These are phyloP conservation scores for Podospora comata DNA, from an alignment of 495 filamentous ascomycete species.

Conservation along the genomic window DNA sequence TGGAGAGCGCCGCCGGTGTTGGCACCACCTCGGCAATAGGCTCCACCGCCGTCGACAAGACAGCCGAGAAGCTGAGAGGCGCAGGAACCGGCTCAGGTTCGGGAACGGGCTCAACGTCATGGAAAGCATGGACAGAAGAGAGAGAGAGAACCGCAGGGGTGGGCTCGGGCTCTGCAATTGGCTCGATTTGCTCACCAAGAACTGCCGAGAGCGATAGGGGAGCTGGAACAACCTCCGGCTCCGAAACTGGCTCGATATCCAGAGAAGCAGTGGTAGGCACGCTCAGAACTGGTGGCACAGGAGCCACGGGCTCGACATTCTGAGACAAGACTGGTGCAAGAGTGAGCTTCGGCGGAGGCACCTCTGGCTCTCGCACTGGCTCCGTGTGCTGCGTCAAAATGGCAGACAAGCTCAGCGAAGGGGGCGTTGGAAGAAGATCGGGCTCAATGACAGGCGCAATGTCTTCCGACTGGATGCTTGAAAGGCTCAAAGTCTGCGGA, in stretches of 20 bases:
- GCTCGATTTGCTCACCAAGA: conserved; percentile 23
- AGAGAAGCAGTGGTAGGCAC: conserved; percentile 23
- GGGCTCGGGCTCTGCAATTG: conserved; percentile 27
- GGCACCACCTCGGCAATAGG: conserved; percentile 9
- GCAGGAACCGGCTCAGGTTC: conserved; percentile 9
- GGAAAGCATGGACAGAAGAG: conserved; percentile 17
- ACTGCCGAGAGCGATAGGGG: conserved; percentile 20
- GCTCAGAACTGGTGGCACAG: conserved; percentile 22
- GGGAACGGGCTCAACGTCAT: conserved; percentile 13
- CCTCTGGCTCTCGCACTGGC: conserved; percentile 15
- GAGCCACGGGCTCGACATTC: conserved; percentile 25
- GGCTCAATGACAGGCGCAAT: conserved; percentile 30
- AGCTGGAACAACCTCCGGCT: conserved; percentile 21
- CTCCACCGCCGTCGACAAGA: conserved; percentile 9
- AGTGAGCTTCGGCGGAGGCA: conserved; percentile 12
- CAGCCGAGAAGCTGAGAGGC: neutral
- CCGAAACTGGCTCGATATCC: conserved; percentile 29
- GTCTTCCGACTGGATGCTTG: conserved; percentile 29
- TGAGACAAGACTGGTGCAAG: conserved; percentile 21
- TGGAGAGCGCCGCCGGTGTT: neutral
- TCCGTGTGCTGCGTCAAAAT: conserved; percentile 22
- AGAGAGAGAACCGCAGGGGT: conserved; percentile 9
- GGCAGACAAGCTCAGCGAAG: conserved; percentile 20
- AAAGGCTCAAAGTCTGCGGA: conserved; percentile 27
- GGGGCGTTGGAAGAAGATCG: conserved; percentile 8